Conservation (phyloP, 1,284 basidiomycete species). For the Agroathelia rolfsii region DNA sequence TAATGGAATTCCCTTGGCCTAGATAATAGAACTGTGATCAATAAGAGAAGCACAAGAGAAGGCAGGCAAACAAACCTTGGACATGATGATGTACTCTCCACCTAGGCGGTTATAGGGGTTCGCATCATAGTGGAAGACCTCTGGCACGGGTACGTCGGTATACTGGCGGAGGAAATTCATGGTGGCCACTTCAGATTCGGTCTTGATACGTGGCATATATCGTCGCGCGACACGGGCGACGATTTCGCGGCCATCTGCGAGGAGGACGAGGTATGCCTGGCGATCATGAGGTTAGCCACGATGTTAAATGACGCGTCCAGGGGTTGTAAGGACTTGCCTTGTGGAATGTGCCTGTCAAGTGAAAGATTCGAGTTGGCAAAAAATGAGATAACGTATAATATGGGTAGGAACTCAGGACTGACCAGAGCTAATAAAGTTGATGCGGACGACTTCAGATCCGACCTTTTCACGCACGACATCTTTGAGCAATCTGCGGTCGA, state of each 20-base stretch:
- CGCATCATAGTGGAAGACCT: slow-evolving; percentile 64
- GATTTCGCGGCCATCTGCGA: slow-evolving; percentile 49
- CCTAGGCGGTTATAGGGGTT: slow-evolving; percentile 76
- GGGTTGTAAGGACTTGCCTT: slow-evolving; percentile 33
- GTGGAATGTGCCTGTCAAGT: slow-evolving; percentile 60
- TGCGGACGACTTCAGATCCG: slow-evolving; percentile 51
- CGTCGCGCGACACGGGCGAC: slow-evolving; percentile 71
- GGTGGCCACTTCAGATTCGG: slow-evolving; percentile 74
- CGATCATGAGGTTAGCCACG: slow-evolving; percentile 5
- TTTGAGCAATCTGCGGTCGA: slow-evolving; percentile 60
- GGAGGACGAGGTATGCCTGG: slow-evolving; percentile 66
- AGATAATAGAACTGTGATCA: slow-evolving; percentile 9
- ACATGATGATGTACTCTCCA: slow-evolving; percentile 77
- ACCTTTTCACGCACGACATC: slow-evolving; percentile 67
- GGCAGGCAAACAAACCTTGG: slow-evolving; percentile 44
- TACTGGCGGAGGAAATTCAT: slow-evolving; percentile 63
- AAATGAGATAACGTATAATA: slow-evolving; percentile 7
- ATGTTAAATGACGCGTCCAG: slow-evolving; percentile 2
- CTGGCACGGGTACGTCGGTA: slow-evolving; percentile 62
- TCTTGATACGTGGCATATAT: slow-evolving; percentile 76
- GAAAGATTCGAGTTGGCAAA: slow-evolving; percentile 10
- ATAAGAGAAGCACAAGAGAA: slow-evolving; percentile 6
- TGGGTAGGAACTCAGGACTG: slow-evolving; percentile 18
- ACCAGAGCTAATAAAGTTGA: slow-evolving; percentile 68
- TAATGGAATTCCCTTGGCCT: slow-evolving; percentile 66